Conservation (phyloP, 257 asterid genomes). For the Solanum virginianum region DNA sequence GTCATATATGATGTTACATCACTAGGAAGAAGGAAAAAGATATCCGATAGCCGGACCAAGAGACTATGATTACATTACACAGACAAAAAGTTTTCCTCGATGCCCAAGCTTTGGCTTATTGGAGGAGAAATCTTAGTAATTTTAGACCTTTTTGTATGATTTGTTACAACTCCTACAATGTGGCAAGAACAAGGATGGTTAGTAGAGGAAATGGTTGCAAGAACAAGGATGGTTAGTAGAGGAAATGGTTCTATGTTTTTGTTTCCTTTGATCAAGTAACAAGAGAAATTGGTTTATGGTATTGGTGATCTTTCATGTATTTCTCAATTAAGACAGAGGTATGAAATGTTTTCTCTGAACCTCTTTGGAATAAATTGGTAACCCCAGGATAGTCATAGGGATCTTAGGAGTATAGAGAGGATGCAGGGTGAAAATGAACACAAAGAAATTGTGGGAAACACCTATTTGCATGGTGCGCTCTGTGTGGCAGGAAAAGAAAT, state of each 20-base stretch:
- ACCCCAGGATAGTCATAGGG: neutral
- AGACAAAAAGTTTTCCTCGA: neutral
- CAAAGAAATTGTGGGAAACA: neutral
- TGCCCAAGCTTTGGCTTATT: neutral
- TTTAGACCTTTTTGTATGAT: neutral
- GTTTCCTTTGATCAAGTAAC: neutral
- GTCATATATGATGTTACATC: neutral
- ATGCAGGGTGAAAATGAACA: neutral
- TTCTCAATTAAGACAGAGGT: neutral
- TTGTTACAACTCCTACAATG: neutral
- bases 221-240: neutral
- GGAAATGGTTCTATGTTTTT: neutral
- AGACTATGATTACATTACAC: neutral
- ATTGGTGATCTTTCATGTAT: neutral
- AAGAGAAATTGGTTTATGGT: neutral
- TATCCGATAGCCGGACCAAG: neutral
- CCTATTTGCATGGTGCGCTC: neutral
- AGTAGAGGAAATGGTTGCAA: neutral
- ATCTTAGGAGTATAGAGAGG: neutral
- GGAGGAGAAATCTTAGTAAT: neutral
- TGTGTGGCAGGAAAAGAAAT: neutral
- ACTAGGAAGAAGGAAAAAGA: neutral
- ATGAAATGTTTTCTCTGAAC: neutral
- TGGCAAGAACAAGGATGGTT: neutral
- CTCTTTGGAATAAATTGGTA: neutral